Base-by-base conservation (phyloP, 305 asterid genomes). In the Rubia peregrina region DNA sequence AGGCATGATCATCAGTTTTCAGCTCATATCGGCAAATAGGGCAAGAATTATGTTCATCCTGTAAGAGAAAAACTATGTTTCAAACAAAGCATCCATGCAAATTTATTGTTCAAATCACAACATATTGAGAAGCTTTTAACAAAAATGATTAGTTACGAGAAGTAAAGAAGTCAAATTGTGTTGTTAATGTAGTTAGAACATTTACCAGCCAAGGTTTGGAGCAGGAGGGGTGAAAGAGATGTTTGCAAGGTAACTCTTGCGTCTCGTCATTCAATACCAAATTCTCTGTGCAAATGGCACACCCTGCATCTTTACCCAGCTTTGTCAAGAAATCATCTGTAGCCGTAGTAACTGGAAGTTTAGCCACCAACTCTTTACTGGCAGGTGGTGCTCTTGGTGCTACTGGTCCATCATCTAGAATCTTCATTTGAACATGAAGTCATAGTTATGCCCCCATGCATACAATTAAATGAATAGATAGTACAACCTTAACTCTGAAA, bases 121-220 rank as follows among this genome's bases (percentile, higher is more conserved):
- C 44, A 21, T 19, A 55, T 26, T 9, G 12, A 30, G 9, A 6
- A 22, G 55, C 26, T 5, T n/a, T 2, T 17, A 70, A 56, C 22
- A 56, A 55, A 6, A 67, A 38, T 55, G 41, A 38, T 11, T 41
- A 41, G 55, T 69, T 48, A 9, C 13, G 7, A 49, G n/a, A 14
- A 49, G 57, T 17, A 49, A 12, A 51, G 33, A 38, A 40, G n/a
- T 22, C 11, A 65, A 61, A 76, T 5, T 16, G 12, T 42, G 21
- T 17, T 11, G 43, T 3, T 64, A 48, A 42, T 40, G 13, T 30
- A 30, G 17, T n/a, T 65, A 59, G 70, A 26, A 59, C 68, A n/a
- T 56, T 77, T 88, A 93, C 98, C 95, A 93, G 96, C 98, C 98
- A 93, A 74, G 97, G 96, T 75, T 93, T 91, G 69, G 91, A 85